Evolutionary conservation across 164 flowering plant species (phyloP).

Genomic region (Malania oleifera): DNA sequence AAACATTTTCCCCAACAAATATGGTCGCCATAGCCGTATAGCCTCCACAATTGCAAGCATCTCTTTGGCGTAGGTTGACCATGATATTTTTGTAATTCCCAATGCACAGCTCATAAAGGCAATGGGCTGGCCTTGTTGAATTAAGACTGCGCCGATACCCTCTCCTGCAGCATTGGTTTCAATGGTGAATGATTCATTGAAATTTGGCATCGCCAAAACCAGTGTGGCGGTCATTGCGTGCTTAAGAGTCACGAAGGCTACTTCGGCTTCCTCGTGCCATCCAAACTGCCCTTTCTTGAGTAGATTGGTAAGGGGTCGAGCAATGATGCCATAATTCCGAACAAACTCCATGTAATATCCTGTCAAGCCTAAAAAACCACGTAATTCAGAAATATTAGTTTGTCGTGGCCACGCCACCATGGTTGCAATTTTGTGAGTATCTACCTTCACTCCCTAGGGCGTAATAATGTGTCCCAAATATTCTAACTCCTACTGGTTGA

Average conservation of each 20-base stretch:
- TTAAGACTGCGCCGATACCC: neutral
- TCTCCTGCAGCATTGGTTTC: neutral
- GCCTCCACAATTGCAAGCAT: neutral
- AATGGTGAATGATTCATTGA: neutral
- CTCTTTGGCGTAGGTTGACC: neutral
- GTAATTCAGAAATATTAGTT: neutral
- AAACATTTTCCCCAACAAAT: neutral
- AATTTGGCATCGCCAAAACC: neutral
- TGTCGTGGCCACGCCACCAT: neutral
- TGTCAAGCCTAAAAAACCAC: neutral
- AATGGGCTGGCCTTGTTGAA: neutral
- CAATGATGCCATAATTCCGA: neutral
- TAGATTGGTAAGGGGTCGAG: neutral
- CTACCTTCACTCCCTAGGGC: neutral
- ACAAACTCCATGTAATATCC: neutral
- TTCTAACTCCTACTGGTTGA: too few relatives aligned
- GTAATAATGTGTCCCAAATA: too few relatives aligned
- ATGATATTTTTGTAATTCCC: neutral
- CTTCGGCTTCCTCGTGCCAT: neutral
- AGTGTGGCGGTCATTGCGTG: neutral
- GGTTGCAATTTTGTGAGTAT: neutral
- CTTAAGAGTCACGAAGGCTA: neutral
- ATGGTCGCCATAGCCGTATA: neutral
- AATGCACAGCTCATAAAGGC: neutral
- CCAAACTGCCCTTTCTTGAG: neutral